phyloP scores from a whole-genome alignment of 2,329 filamentous ascomycete genomes.

The Epichloe typhina region DNA sequence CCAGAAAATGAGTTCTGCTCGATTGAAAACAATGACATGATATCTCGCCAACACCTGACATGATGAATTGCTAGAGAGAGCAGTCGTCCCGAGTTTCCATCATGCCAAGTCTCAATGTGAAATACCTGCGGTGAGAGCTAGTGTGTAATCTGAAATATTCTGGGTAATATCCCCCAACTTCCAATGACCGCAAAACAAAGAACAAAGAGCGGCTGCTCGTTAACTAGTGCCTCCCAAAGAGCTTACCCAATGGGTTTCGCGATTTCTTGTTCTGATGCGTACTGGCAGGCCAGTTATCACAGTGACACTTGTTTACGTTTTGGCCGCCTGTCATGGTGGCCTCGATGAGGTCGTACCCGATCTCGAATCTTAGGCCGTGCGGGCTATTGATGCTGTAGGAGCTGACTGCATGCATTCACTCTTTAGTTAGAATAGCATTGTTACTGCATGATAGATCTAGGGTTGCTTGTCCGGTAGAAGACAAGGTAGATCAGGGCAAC shows the following conservation, averaged over 20 bases:
- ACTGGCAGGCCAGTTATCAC: conserved; percentile 1
- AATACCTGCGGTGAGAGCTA: too few species aligned
- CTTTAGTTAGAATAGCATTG: not conserved
- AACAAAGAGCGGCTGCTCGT: too few species aligned
- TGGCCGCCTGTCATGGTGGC: conserved; percentile 9
- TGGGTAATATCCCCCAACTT: not conserved
- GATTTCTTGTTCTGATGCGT: not conserved
- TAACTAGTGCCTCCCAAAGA: not conserved
- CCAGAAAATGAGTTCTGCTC: too few species aligned
- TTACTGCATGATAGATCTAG: not conserved
- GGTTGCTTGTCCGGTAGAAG: too few species aligned
- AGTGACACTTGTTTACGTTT: not conserved
- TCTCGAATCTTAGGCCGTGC: conserved; percentile 11
- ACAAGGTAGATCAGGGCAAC: not conserved
- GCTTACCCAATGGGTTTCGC: not conserved
- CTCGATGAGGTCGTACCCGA: conserved; percentile 13
- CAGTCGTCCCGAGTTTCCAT: too few species aligned
- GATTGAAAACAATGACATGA: not conserved
- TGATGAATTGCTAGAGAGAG: too few species aligned
- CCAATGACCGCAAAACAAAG: too few species aligned
- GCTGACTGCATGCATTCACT: conserved; percentile 1
- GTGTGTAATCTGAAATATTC: too few species aligned
- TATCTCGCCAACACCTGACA: too few species aligned
- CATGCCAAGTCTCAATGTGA: too few species aligned
- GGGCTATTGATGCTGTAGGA: conserved; percentile 9